These are phyloP conservation scores for Phyllosticta paracitricarpa DNA, from an alignment of 2,329 filamentous ascomycete species.

Conservation along the genomic window DNA sequence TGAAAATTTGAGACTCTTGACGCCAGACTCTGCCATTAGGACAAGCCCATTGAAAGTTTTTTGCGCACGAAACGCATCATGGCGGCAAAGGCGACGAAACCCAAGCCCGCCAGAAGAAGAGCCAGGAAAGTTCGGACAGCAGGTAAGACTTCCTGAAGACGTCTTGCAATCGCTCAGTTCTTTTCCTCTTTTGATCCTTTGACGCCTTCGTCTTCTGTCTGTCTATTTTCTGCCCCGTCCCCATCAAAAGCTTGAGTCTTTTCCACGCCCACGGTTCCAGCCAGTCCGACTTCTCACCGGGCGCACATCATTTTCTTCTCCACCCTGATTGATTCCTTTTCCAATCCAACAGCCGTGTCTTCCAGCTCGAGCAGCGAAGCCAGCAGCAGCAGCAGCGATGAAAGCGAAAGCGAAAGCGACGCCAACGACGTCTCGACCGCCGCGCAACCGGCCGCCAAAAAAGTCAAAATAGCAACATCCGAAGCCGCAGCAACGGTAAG, in stretches of 20 bases:
- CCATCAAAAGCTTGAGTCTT: neutral
- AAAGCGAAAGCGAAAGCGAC: neutral
- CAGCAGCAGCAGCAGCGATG: slow-evolving; percentile 1
- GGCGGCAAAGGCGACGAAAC: neutral
- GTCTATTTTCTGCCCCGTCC: neutral
- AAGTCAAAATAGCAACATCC: neutral
- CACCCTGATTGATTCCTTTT: neutral
- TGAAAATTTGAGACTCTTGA: too few relatives aligned
- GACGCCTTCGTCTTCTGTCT: neutral
- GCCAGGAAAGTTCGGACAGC: neutral
- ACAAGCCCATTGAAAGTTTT: neutral
- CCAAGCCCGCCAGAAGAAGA: neutral
- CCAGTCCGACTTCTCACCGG: too few relatives aligned
- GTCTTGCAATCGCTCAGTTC: neutral
- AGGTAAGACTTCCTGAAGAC: neutral
- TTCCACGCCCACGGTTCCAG: neutral
- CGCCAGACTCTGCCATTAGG: too few relatives aligned
- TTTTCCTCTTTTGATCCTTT: neutral
- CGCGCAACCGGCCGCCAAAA: neutral
- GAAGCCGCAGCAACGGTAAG: neutral
- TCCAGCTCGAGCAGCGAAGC: neutral
- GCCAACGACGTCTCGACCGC: neutral
- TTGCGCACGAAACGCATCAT: neutral
- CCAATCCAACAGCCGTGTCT: neutral
- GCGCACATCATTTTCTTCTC: neutral